phyloP scores from a whole-genome alignment of 2,329 filamentous ascomycete species.

The Sarocladium oryzae region DNA sequence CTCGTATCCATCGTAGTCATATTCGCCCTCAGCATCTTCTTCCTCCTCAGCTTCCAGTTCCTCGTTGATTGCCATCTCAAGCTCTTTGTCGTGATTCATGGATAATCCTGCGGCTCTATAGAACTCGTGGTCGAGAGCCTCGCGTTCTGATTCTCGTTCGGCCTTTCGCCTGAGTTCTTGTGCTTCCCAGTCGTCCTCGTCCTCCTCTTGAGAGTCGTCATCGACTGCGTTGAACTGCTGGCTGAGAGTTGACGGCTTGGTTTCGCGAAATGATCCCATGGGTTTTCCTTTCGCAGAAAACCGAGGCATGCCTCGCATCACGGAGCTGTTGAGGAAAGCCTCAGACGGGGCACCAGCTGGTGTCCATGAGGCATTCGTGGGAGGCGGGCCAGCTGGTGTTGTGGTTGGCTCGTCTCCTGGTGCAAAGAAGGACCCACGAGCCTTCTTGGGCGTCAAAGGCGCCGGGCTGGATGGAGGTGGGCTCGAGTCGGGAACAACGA shows the following conservation, averaged over 20 bases:
- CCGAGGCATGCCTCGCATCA: slow-evolving; percentile 33
- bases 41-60: slow-evolving; percentile 27
- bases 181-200: slow-evolving; percentile 20
- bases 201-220: slow-evolving; percentile 27
- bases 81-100: slow-evolving; percentile 28
- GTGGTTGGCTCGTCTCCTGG: slow-evolving; percentile 43
- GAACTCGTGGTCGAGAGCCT: slow-evolving; percentile 16
- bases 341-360: slow-evolving; percentile 50
- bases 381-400: slow-evolving; percentile 46
- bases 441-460: slow-evolving; percentile 38
- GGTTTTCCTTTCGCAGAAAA: slow-evolving; percentile 5
- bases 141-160: neutral
- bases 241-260: slow-evolving; percentile 47
- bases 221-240: slow-evolving; percentile 29
- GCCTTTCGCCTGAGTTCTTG: neutral
- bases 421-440: slow-evolving; percentile 23
- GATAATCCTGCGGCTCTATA: slow-evolving; percentile 27
- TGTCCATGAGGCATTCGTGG: slow-evolving; percentile 49
- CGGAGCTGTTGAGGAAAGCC: slow-evolving; percentile 48
- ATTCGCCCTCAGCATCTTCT: slow-evolving; percentile 22
- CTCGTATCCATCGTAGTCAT: slow-evolving; percentile 32
- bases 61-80: slow-evolving; percentile 25
- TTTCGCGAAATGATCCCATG: slow-evolving; percentile 7
- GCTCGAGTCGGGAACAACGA: slow-evolving; percentile 37
- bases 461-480: slow-evolving; percentile 32